Percentiles rank a stretch among this genome's conserved stretches.
Evolutionary conservation across 2,329 filamentous ascomycete genomes (phyloP).

Genomic region (Colletotrichum shisoi): DNA sequence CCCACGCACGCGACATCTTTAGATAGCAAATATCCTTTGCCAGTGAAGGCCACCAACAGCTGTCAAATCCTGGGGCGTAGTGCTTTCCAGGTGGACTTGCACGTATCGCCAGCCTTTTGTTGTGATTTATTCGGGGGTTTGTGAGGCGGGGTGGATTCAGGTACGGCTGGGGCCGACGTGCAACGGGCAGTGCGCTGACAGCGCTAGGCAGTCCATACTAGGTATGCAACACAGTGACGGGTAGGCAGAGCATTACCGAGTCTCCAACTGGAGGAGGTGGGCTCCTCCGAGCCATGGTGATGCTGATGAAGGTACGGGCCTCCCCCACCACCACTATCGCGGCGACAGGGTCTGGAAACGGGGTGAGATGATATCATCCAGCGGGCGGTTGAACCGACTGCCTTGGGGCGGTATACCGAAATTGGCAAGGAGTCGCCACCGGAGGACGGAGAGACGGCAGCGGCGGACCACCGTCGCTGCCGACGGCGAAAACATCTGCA

Average conservation of each 20-base stretch:
- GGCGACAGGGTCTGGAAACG: neutral
- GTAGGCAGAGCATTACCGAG: too few species aligned
- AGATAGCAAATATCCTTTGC: neutral
- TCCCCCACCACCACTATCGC: neutral
- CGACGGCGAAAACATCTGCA: conserved; percentile 8
- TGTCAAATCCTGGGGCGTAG: too few species aligned
- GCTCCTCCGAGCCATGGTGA: too few species aligned
- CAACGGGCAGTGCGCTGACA: neutral
- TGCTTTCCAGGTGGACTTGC: neutral
- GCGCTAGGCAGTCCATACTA: neutral
- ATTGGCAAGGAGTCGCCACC: conserved; percentile 32
- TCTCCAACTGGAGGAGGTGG: too few species aligned
- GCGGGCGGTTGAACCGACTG: conserved; percentile 13
- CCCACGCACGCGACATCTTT: neutral
- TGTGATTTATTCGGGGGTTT: neutral
- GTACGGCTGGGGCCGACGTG: neutral
- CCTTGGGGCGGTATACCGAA: conserved; percentile 9
- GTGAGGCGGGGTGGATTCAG: conserved; percentile 1
- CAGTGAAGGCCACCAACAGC: neutral
- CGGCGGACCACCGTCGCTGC: conserved; percentile 19
- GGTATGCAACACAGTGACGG: neutral
- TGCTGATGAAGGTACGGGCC: neutral
- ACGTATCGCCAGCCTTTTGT: neutral
- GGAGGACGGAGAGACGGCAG: neutral
- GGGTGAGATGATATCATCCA: conserved; percentile 13